Evolutionary conservation across 1,139 yeast genomes (phyloP).

Genomic region (Pneumocystis carinii): DNA sequence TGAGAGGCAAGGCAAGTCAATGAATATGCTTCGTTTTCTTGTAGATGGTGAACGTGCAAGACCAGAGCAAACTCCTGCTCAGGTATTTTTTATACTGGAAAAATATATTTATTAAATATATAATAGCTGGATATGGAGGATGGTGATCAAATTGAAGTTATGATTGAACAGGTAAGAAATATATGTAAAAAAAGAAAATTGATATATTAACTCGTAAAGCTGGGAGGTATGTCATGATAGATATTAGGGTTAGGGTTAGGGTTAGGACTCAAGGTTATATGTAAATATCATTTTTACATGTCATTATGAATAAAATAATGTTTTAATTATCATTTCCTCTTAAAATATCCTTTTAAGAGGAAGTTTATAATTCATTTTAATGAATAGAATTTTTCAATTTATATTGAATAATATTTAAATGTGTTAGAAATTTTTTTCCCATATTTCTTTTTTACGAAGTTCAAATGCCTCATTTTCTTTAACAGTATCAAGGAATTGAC

Average conservation of each 20-base stretch:
- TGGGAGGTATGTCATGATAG: too few relatives aligned
- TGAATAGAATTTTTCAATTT: too few relatives aligned
- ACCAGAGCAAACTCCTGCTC: slow-evolving; percentile 83
- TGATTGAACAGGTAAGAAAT: slow-evolving; percentile 52
- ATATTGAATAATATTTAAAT: too few relatives aligned
- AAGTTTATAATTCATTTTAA: too few relatives aligned
- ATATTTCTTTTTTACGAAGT: neutral
- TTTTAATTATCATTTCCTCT: too few relatives aligned
- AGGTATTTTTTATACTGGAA: slow-evolving; percentile 22
- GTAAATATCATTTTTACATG: too few relatives aligned
- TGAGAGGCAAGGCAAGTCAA: slow-evolving; percentile 87
- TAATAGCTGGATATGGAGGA: slow-evolving; percentile 61
- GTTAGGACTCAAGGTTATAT: too few relatives aligned
- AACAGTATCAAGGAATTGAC: neutral
- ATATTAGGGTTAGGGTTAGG: too few relatives aligned
- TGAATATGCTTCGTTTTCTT: slow-evolving; percentile 69
- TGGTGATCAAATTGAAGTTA: slow-evolving; percentile 96
- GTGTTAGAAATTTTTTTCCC: neutral
- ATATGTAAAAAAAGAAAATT: neutral
- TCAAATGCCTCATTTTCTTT: neutral
- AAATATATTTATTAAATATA: neutral
- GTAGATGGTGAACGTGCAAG: slow-evolving; percentile 85
- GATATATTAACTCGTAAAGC: neutral
- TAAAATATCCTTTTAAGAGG: too few relatives aligned
- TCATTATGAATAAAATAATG: too few relatives aligned